Percentiles rank a stretch among this genome's conserved stretches.
Conservation (phyloP, 2,329 filamentous ascomycete species). For the Cladosporium sp. region DNA sequence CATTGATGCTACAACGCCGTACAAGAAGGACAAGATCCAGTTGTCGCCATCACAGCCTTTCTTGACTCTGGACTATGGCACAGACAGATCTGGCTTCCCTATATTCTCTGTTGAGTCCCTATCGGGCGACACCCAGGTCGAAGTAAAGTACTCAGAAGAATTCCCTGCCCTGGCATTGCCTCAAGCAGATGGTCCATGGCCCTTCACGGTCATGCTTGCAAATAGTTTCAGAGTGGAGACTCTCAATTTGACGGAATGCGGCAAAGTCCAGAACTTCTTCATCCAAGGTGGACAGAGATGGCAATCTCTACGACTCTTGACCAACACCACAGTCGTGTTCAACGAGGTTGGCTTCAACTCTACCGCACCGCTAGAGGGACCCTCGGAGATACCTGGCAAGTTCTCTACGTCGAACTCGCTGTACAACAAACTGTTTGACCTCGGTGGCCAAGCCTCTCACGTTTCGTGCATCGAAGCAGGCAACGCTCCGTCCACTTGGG, state of each 20-base stretch:
- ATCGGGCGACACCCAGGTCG: slow-evolving; percentile 29
- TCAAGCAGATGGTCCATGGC: slow-evolving; percentile 33
- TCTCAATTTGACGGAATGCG: slow-evolving; percentile 33
- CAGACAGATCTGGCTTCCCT: slow-evolving; percentile 33
- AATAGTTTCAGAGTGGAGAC: slow-evolving; percentile 39
- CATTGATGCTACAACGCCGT: slow-evolving; percentile 3
- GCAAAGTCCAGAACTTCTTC: slow-evolving; percentile 31
- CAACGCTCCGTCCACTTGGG: slow-evolving; percentile 35
- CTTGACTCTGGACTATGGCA: slow-evolving; percentile 21
- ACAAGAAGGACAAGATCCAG: neutral
- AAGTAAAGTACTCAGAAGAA: slow-evolving; percentile 36
- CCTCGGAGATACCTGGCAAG: slow-evolving; percentile 27
- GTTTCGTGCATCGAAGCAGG: slow-evolving; percentile 37
- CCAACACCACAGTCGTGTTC: slow-evolving; percentile 31
- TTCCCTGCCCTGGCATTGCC: slow-evolving; percentile 27
- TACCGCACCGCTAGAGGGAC: slow-evolving; percentile 24
- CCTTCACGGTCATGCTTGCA: slow-evolving; percentile 26
- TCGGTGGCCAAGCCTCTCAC: slow-evolving; percentile 34
- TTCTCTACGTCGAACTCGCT: slow-evolving; percentile 29
- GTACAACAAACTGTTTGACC: slow-evolving; percentile 35
- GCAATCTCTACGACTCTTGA: slow-evolving; percentile 37
- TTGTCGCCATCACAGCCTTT: slow-evolving; percentile 1
- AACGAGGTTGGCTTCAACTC: slow-evolving; percentile 30
- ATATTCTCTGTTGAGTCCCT: slow-evolving; percentile 29
- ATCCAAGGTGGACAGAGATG: slow-evolving; percentile 41